Evolutionary conservation across 1,284 basidiomycete species (phyloP), one percentile per base, ranked within the genome.

Genomic region (Boletus holoroseus): DNA sequence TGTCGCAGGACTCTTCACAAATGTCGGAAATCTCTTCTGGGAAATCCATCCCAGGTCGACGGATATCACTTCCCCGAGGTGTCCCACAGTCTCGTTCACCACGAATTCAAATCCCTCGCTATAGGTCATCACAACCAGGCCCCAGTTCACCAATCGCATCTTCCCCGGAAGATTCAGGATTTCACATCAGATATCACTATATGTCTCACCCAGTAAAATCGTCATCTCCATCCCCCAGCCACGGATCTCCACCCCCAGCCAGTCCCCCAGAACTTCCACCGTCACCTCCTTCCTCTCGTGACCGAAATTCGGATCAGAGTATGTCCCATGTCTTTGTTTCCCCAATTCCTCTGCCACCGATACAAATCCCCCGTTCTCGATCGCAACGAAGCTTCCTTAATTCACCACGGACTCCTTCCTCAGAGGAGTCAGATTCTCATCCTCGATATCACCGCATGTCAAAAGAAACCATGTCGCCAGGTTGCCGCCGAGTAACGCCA

Each of bases 41-140:
- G n/a, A 51, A n/a, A 11, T 3, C 13, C n/a, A 28, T 38, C 16
- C 5, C 34, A 1, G n/a, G 27, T 30, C 45, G 32, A 49, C 44
- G 20, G 15, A 3, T 11, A n/a, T 51, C 54, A 12, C 39, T 48
- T 15, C 39, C 62, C 31, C 52, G 28, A 16, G 13, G 20, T 12
- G 13, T 51, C 6, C 20, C 27, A 30, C 26, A 20, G 2, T 28
- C 32, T 36, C 24, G 6, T 24, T 20, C 57, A 12, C 54, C 61
- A 0, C 54, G 40, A 27, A 58, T 66, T 27, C 42, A 53, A 35
- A 64, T 66, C 22, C 55, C 63, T 49, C 37, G 42, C 15, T 11
- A 50, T n/a, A 40, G 12, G 7, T 30, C 31, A 28, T 13, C 42
- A 20, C 58, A 44, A 7, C 44, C 36, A 22, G 8, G 12, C 13